Evolutionary conservation across 345 rosid species (phyloP), one percentile per base, ranked within the genome.

Genomic region (Corymbia maculata): DNA sequence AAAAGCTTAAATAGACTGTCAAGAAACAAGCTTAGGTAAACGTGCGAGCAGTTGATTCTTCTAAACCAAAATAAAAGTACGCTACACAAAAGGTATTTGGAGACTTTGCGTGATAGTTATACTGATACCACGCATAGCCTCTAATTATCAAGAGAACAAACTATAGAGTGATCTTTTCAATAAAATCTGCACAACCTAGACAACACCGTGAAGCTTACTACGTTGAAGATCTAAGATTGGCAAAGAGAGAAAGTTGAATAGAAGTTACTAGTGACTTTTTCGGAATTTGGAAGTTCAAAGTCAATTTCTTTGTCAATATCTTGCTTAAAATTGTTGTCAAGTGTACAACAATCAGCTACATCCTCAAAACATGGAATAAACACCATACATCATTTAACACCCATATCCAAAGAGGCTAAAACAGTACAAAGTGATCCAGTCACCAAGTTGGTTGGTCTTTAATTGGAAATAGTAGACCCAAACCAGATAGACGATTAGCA

Each of bases 401-500:
- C 82, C 88, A 87, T 75, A 75, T 75, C 49, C 82, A 75, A 75
- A 89, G 90, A 44, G 85, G 86, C 89, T 86, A 75, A 79, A 88
- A 87, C 91, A 90, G 89, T 88, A 90, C 94, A 90, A 82, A 90
- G 79, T 85, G 90, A 88, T 92, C 88, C 89, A 90, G 91, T 89
- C 90, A 90, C 93, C 88, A 42, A 75, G 82, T 36, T 75, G 82
- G 82, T 42, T 42, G 82, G 82, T 75, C 82, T 19, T 36, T 75
- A 75, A 75, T 36, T 75, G 82, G 82, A 75, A 75, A 75, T 75
- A 84, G 90, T 87, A 90, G 51, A 87, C 93, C 94, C 91, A 93
- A 86, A 55, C 86, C 93, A 89, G 90, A 92, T 89, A 89, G 91
- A 91, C 89, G 92, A 94, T 94, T 93, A 92, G 94, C 91, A 88